Base-by-base conservation (phyloP, 1,284 basidiomycete species). In the Apiotrichum siamense region DNA sequence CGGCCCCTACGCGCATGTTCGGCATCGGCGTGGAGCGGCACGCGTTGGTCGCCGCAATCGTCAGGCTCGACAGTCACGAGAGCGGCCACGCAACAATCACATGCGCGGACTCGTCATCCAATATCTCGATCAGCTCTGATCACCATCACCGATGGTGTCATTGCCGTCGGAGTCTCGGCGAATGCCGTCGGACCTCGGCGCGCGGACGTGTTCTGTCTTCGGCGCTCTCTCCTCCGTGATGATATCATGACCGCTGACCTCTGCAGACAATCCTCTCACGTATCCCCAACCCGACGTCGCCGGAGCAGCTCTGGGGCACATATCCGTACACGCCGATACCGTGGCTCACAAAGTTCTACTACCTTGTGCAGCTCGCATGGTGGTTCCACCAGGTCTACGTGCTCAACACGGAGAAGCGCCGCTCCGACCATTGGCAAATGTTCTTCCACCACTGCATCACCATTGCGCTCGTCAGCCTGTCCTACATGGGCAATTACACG, bases 401-500 rank as follows among this genome's bases (percentile, higher is more conserved):
- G 49, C 80, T 98, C 70, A 87, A 97, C 71, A 85, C 90, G n/a
- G 94, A 98, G 74, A 91, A 85, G 42, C 80, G 83, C 48, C 80
- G 94, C 50, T 92, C 90, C 67, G 94, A 98, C 73, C 89, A 96
- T 72, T 79, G 79, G 71, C 92, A 97, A 75, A 98, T 97, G 94
- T 87, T 97, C 79, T 78, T 83, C 26, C 94, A 98, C 76, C 94
- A 98, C 73, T 71, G 96, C 63, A 86, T 97, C 64, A 94, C 92
- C 18, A 81, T 93, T 52, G 70, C 79, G 35, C 81, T 98, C 58
- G 83, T 97, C 75, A 70, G 79, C 29, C 69, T 77, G 26, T 91
- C 87, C 67, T 98, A 96, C 75, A 78, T 79, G 49, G 83, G 80
- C 71, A 87, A 93, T 74, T 86, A 85, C 66, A 93, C 89, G 10